Base-by-base conservation (phyloP, 805 yeast genomes). In the Teunomyces aglyptinius region DNA sequence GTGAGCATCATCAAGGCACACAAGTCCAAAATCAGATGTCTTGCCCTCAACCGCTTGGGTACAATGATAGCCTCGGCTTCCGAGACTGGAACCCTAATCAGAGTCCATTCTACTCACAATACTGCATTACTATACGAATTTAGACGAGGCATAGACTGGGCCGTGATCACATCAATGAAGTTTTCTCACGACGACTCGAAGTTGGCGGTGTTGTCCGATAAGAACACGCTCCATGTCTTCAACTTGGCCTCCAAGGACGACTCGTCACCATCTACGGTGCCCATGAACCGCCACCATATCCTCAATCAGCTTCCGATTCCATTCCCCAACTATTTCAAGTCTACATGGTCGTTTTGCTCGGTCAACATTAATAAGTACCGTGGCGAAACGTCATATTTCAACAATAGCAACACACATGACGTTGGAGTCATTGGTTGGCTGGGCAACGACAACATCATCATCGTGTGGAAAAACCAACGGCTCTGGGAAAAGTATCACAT, bases 401-500 rank as follows among this genome's bases (percentile, higher is more conserved):
- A 19, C 38, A 34, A 22, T 39, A 42, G 7, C 38, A 34, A 19
- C 41, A 42, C 28, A 39, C 48, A 46, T 24, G 76, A 71, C 47
- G 50, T 54, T 13, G 77, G 76, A 1, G 61, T 60, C 1, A 27
- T 72, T 20, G 96, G 92, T 1, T 89, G 96, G 96, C 73, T 84
- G 1, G 83, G 83, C 5, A 89, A 87, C 52, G 89, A 82, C 51
- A 74, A 85, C 10, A 67, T 92, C 4, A 76, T 89, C 0, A 76
- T 91, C 1, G 68, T 92, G 2, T 90, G 97, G 96, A 77, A 79
- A 48, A 65, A 69, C 35, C 75, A 81, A 50, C 83, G 85, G 4
- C 82, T 82, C 24, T 89, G 97, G 96, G 97, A 92, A 60, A 89
- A 86, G 61, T 92, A 86, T 62, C 81, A 75, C 11, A 81, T 92